Conservation (phyloP, 768 basidiomycete genomes). For the Suillus alpinus region DNA sequence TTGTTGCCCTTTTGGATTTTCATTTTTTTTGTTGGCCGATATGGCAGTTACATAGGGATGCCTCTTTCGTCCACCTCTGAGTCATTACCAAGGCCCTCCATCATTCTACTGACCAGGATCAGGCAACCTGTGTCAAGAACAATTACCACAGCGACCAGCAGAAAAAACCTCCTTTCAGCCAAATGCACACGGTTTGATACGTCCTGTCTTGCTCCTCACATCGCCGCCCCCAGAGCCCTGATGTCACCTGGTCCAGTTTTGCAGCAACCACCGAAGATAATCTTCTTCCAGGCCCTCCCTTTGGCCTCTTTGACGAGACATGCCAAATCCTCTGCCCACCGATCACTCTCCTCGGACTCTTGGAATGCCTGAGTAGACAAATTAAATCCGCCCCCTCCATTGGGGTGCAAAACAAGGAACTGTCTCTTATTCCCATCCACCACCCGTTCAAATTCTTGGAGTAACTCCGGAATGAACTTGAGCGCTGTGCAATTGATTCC, state of each 20-base stretch:
- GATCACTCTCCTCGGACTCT: background rate
- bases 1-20: background rate
- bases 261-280: conserved; percentile 72
- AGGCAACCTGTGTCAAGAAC: background rate
- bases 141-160: background rate
- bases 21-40: background rate
- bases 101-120: background rate
- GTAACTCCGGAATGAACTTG: conserved; percentile 39
- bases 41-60: background rate
- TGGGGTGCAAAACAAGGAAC: conserved; percentile 70
- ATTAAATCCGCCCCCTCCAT: conserved; percentile 61
- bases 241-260: conserved; percentile 57
- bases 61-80: background rate
- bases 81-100: background rate
- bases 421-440: conserved; percentile 27
- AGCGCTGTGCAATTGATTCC: conserved; percentile 75
- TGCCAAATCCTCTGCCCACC: conserved; percentile 37
- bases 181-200: background rate
- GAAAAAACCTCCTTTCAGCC: background rate
- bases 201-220: background rate
- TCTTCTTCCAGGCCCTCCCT: conserved; percentile 40
- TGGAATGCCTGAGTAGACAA: conserved; percentile 44
- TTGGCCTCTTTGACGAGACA: conserved; percentile 20
- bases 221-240: conserved; percentile 6
- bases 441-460: conserved; percentile 35